Conservation (phyloP, 257 asterid genomes). For the Ligustrum vulgare region DNA sequence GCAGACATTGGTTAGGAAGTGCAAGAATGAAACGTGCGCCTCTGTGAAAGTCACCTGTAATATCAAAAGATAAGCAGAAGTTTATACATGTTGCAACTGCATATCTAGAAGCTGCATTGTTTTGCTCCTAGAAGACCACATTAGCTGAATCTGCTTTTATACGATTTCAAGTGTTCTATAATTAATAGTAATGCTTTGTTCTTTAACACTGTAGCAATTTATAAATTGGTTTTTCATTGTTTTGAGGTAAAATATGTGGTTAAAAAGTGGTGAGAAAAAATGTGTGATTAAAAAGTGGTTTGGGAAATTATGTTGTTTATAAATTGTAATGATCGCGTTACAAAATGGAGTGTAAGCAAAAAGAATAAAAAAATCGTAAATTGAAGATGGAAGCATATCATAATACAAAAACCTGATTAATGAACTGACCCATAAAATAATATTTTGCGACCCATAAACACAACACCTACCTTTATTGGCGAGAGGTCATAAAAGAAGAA, state of each 20-base stretch:
- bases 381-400: not conserved
- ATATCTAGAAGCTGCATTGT: not conserved
- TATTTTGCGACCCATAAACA: not conserved
- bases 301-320: no score
- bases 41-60: slow-evolving; percentile 82
- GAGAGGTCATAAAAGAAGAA: slow-evolving; percentile 94
- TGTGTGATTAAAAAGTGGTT: no score
- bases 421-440: not conserved
- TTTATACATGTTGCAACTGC: not conserved
- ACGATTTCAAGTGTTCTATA: not conserved
- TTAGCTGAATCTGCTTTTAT: not conserved
- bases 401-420: not conserved
- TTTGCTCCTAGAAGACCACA: not conserved
- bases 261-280: no score
- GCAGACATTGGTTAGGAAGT: slow-evolving; percentile 89
- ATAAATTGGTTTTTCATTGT: no score
- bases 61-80: not conserved
- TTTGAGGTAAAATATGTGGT: no score
- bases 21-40: slow-evolving; percentile 78
- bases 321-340: no score
- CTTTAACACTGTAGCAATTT: no score
- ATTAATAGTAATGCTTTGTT: no score
- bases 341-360: not conserved
- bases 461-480: slow-evolving; percentile 75
- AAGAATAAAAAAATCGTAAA: not conserved